A percentile compares a stretch with the other conserved stretches of the same genome.
Evolutionary conservation across 257 asterid species (phyloP).

Genomic region (Capsicum chinense): DNA sequence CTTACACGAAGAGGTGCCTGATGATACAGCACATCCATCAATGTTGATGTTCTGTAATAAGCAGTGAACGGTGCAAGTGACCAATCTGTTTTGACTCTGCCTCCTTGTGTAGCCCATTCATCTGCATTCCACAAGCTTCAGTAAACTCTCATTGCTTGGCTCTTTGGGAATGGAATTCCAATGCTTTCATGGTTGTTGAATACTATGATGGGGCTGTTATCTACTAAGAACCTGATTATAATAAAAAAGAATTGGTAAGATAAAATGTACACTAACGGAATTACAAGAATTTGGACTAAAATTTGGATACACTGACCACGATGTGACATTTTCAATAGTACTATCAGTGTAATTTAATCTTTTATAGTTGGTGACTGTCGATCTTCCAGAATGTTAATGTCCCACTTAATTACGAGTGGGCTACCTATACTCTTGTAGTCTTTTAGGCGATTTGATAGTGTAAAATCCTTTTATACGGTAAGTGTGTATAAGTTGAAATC

Average conservation of each 20-base stretch:
- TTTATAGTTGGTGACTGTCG: background rate
- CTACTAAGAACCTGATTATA: constrained; percentile 25
- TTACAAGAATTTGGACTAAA: background rate
- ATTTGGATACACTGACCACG: no score
- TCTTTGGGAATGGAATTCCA: constrained; percentile 30
- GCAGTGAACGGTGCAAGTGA: constrained; percentile 24
- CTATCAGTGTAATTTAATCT: background rate
- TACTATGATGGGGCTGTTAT: constrained; percentile 28
- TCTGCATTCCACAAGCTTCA: constrained; percentile 30
- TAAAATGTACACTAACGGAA: background rate
- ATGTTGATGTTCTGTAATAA: constrained; percentile 25
- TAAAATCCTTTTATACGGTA: background rate
- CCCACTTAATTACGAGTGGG: no score
- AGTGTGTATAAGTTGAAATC: background rate
- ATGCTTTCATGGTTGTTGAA: constrained; percentile 25
- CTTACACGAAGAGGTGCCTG: background rate
- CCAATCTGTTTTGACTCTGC: constrained; percentile 31
- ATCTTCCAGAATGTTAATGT: background rate
- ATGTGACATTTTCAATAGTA: background rate
- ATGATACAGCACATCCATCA: constrained; percentile 16
- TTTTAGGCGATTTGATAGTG: background rate
- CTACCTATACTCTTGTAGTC: no score
- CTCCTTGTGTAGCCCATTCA: constrained; percentile 29
- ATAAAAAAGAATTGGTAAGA: background rate
- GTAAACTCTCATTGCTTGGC: constrained; percentile 24